Percentiles rank a stretch among this genome's conserved stretches.
phyloP scores from a whole-genome alignment of 371 early-diverging fungal genomes.

The Mortierella sp. region DNA sequence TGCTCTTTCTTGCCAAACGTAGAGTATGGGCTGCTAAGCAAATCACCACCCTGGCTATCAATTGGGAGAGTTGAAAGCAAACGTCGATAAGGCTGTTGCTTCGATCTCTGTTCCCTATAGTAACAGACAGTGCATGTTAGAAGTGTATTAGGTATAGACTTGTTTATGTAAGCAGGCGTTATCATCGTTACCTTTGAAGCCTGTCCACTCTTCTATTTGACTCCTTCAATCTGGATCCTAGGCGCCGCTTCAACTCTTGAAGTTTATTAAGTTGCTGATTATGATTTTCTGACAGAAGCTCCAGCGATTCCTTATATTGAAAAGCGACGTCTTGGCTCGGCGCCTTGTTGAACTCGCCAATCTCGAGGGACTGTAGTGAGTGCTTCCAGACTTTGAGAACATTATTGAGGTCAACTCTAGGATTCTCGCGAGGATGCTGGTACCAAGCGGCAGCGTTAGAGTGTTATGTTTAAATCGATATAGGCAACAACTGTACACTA shows the following conservation, averaged over 20 bases:
- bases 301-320: constrained; percentile 6
- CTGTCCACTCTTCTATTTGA: constrained; percentile 18
- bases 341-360: not conserved
- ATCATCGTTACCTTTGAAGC: constrained; percentile 22
- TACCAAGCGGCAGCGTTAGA: not conserved
- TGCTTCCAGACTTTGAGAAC: constrained; percentile 28
- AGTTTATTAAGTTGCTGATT: constrained; percentile 11
- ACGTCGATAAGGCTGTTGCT: constrained; percentile 27
- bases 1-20: not conserved
- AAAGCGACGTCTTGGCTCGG: not conserved
- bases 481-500: not conserved
- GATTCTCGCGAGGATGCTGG: not conserved
- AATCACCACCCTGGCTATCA: constrained; percentile 2
- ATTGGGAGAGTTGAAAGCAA: constrained; percentile 11
- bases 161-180: not conserved
- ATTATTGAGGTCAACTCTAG: constrained; percentile 12
- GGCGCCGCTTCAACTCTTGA: constrained; percentile 6
- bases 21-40: not conserved
- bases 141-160: not conserved
- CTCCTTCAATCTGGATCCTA: constrained; percentile 24
- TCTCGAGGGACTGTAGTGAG: constrained; percentile 16
- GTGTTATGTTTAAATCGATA: not conserved
- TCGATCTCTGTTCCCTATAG: constrained; percentile 19
- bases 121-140: constrained; percentile 1
- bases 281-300: constrained; percentile 16